These are phyloP conservation scores for Aspergillus hancockii DNA, from an alignment of 495 filamentous ascomycete genomes.

Conservation along the genomic window DNA sequence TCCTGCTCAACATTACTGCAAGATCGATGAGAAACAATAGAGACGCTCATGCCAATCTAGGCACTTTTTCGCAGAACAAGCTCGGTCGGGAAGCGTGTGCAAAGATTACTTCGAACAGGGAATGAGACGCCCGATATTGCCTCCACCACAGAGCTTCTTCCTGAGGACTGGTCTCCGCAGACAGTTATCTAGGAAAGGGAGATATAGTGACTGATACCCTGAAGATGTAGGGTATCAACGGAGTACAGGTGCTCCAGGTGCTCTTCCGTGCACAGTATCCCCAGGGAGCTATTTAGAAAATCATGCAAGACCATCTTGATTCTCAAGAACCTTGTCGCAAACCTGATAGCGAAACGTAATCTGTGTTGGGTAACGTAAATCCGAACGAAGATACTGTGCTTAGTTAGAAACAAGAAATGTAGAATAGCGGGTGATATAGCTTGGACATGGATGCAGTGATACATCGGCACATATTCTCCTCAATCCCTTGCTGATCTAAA, in stretches of 20 bases:
- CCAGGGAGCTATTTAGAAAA: slow-evolving; percentile 18
- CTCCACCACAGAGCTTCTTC: slow-evolving; percentile 59
- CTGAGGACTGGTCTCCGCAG: slow-evolving; percentile 49
- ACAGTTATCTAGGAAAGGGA: slow-evolving; percentile 63
- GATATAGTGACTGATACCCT: slow-evolving; percentile 59
- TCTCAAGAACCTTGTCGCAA: too few relatives aligned
- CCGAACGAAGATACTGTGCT: too few relatives aligned
- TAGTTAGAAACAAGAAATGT: too few relatives aligned
- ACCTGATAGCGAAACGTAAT: too few relatives aligned
- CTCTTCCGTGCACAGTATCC: slow-evolving; percentile 30
- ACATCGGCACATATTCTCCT: too few relatives aligned
- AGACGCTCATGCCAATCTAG: slow-evolving; percentile 31
- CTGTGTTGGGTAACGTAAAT: too few relatives aligned
- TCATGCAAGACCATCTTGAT: slow-evolving; percentile 17
- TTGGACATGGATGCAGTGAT: too few relatives aligned
- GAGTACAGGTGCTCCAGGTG: slow-evolving; percentile 54
- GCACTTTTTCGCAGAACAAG: slow-evolving; percentile 51
- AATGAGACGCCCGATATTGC: slow-evolving; percentile 65
- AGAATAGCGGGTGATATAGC: too few relatives aligned
- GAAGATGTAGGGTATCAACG: slow-evolving; percentile 55
- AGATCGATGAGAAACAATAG: slow-evolving; percentile 36
- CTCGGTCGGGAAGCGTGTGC: slow-evolving; percentile 60
- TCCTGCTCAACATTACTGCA: slow-evolving; percentile 27
- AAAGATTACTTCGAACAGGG: slow-evolving; percentile 51
- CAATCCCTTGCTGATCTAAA: too few relatives aligned